Percentiles rank a stretch among this genome's conserved stretches.
phyloP scores from a whole-genome alignment of 1,284 basidiomycete genomes.

The Cutaneotrichosporon sp. region DNA sequence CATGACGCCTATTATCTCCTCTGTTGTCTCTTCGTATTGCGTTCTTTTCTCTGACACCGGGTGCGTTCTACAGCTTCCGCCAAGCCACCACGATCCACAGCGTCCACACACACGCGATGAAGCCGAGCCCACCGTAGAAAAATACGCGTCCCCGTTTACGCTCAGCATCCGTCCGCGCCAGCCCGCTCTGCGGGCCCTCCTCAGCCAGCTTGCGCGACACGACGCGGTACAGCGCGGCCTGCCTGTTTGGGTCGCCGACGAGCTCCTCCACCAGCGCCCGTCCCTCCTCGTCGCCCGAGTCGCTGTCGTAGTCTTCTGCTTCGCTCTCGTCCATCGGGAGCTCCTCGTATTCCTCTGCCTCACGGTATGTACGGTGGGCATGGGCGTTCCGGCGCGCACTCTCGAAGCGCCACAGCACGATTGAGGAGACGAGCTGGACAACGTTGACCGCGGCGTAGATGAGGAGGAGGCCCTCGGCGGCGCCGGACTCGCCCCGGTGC shows the following conservation, averaged over 20 bases:
- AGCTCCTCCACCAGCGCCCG: background rate
- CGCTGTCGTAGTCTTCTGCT: constrained; percentile 12
- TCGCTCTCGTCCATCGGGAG: constrained; percentile 22
- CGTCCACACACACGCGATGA: constrained; percentile 60
- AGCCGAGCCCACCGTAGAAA: constrained; percentile 39
- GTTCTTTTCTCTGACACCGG: background rate
- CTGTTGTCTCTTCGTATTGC: background rate
- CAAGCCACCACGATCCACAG: constrained; percentile 61
- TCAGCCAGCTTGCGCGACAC: constrained; percentile 5
- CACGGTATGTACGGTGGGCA: background rate
- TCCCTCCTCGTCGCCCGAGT: constrained; percentile 8
- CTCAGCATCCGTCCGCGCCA: constrained; percentile 21
- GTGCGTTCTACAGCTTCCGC: constrained; percentile 21
- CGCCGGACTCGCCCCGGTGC: background rate
- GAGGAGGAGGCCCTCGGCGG: constrained; percentile 55
- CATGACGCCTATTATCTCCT: background rate
- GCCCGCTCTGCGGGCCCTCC: constrained; percentile 13
- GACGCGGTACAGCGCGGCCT: background rate
- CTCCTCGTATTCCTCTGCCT: constrained; percentile 22
- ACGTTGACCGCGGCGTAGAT: constrained; percentile 59
- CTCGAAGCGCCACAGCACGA: constrained; percentile 52
- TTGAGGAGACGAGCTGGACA: constrained; percentile 56
- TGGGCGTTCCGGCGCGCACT: constrained; percentile 16
- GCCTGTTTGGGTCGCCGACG: background rate
- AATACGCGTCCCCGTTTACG: constrained; percentile 13